Evolutionary conservation across 176 grass and related monocot genomes (phyloP).

Genomic region (Hordeum vulgare): MorexV3_pseudomolecules_assembly NC_058521.1:430187880-430188379

Average conservation of each 20-base stretch:
- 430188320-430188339: neutral
- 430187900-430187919: neutral
- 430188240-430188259: neutral
- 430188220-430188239: neutral
- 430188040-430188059: neutral
- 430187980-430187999: neutral
- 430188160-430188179: neutral
- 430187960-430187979: neutral
- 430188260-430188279: neutral
- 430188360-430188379: neutral
- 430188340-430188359: neutral
- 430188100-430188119: neutral
- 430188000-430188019: neutral
- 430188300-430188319: neutral
- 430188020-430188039: constrained; percentile 10
- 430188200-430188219: neutral
- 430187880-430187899: neutral
- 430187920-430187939: neutral
- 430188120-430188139: neutral
- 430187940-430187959: neutral
- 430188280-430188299: neutral
- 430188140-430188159: neutral
- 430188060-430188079: neutral
- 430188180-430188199: neutral
- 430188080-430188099: neutral